These are phyloP conservation scores for Cordyceps fumosorosea DNA, from an alignment of 2,329 filamentous ascomycete species.

Conservation along the genomic window DNA sequence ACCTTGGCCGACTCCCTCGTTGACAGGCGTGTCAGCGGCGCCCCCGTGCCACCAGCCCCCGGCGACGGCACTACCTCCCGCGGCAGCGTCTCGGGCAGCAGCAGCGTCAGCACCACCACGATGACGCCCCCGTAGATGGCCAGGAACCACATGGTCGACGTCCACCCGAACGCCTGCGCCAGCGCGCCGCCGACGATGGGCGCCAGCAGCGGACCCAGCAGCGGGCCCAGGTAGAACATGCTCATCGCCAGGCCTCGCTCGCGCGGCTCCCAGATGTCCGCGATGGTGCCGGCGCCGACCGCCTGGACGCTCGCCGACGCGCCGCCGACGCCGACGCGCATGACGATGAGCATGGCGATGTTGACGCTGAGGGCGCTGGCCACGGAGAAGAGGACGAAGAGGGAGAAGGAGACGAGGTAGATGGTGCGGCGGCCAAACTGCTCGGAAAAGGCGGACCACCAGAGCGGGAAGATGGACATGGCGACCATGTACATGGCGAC, in stretches of 20 bases:
- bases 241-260: conserved; percentile 69
- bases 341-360: conserved; percentile 65
- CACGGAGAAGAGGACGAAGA: conserved; percentile 61
- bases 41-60: background rate
- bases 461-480: conserved; percentile 71
- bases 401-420: conserved; percentile 60
- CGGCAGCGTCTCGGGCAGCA: conserved; percentile 53
- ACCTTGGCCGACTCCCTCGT: conserved; percentile 3
- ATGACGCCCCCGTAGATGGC: conserved; percentile 56
- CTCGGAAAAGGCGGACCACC: conserved; percentile 76
- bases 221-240: conserved; percentile 67
- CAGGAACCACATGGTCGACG: conserved; percentile 67
- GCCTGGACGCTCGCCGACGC: conserved; percentile 53
- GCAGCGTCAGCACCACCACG: conserved; percentile 46
- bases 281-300: conserved; percentile 1
- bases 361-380: conserved; percentile 57
- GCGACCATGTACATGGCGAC: conserved; percentile 47
- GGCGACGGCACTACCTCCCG: background rate
- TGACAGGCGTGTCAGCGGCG: background rate
- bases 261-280: conserved; percentile 55
- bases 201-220: conserved; percentile 61
- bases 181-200: conserved; percentile 68
- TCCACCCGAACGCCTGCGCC: conserved; percentile 59
- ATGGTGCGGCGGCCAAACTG: conserved; percentile 59
- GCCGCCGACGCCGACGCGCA: conserved; percentile 63